Conservation (phyloP, 2,329 filamentous ascomycete species). For the Alternaria ethzedia region DNA sequence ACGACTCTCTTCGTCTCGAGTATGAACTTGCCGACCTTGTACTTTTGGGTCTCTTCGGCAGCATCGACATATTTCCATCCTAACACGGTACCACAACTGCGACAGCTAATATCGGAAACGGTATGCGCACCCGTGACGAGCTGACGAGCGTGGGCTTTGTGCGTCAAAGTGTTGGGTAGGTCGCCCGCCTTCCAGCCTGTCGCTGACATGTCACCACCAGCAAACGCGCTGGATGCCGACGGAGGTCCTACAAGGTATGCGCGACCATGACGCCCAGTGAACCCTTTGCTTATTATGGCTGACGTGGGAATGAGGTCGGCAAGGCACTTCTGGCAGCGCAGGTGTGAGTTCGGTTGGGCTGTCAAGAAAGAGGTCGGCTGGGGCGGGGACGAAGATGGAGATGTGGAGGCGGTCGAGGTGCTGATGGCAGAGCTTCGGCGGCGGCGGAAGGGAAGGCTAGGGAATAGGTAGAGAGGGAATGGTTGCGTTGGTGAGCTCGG, state of each 20-base stretch:
- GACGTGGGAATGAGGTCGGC: slow-evolving; percentile 64
- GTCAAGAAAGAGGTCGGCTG: slow-evolving; percentile 34
- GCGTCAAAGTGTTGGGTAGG: slow-evolving; percentile 65
- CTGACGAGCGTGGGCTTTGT: slow-evolving; percentile 63
- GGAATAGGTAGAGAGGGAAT: slow-evolving; percentile 49
- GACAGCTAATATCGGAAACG: slow-evolving; percentile 65
- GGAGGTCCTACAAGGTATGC: slow-evolving; percentile 66
- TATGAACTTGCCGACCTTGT: slow-evolving; percentile 72
- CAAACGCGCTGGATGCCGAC: slow-evolving; percentile 33
- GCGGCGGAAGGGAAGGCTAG: slow-evolving; percentile 47
- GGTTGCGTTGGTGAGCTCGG: slow-evolving; percentile 46
- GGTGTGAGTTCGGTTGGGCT: slow-evolving; percentile 56
- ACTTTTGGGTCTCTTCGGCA: slow-evolving; percentile 66
- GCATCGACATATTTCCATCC: slow-evolving; percentile 71
- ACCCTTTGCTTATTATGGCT: slow-evolving; percentile 69
- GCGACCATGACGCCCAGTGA: slow-evolving; percentile 68
- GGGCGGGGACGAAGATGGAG: slow-evolving; percentile 33
- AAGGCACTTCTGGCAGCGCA: slow-evolving; percentile 66
- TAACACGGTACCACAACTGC: slow-evolving; percentile 61
- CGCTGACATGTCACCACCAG: slow-evolving; percentile 3
- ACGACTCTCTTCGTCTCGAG: slow-evolving; percentile 65
- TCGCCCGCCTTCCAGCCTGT: slow-evolving; percentile 30
- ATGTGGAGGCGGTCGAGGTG: slow-evolving; percentile 29
- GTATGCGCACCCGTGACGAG: slow-evolving; percentile 69
- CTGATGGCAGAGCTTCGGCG: slow-evolving; percentile 50